Base-by-base conservation (phyloP, 2,329 filamentous ascomycete genomes). In the Akanthomyces lecanii region DNA sequence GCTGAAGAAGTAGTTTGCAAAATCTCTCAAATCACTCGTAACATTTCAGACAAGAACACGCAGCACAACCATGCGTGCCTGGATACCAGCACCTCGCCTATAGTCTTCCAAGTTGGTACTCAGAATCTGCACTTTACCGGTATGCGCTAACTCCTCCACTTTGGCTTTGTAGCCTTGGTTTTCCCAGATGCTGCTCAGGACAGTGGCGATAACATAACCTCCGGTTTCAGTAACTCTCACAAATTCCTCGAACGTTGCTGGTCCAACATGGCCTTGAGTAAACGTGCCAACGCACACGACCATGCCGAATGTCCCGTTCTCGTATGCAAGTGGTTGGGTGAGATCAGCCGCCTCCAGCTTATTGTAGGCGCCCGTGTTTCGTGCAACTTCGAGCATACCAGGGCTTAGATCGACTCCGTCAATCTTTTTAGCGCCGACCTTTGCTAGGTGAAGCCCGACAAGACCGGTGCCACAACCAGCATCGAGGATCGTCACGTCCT, bases 381-480 rank as follows among this genome's bases (percentile, higher is more conserved):
- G 69, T 3, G 83, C 82, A n/a, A 82, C 71, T 3, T 77, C 75
- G 5, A 85, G 77, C 83, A 85, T 85, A 38, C 79, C 78, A 1
- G 77, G 74, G 57, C 78, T 81, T 18, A 84, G 71, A 66, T 85
- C 83, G 30, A 83, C 69, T 30, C 83, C 83, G 57, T 84, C 79
- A 48, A 85, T 76, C n/a, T 74, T 71, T 44, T 74, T 74, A 4
- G 77, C 77, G 3, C 79, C 78, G 38, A 74, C 69, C 44, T 76
- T 71, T 25, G 76, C 74, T 4, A 85, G 76, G 30, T 77, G 78
- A 23, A 76, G 69, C 4, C 81, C 82, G 12, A 83, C 81, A 10
- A 83, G 76, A 0, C 82, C 82, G 0, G 82, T 85, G 4, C 82
- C 82, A 63, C 82, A 84, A n/a, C 82, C 82, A 25, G 82, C 82